Conservation (phyloP, 2,329 filamentous ascomycete genomes). For the Cladosporium sp. region DNA sequence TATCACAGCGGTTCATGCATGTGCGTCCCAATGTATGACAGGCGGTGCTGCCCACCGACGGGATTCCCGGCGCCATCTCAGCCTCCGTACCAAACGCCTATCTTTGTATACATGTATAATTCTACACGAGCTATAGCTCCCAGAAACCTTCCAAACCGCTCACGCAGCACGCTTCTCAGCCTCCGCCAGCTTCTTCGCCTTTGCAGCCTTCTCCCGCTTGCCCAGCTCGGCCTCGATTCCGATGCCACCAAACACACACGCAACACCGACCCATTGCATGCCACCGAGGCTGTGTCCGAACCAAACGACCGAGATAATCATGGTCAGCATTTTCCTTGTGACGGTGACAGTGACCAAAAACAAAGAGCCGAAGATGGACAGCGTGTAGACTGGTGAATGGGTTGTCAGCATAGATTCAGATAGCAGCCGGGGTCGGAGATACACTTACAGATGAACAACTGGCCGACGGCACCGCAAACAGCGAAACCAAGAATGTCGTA, state of each 20-base stretch:
- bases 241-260: conserved; percentile 90
- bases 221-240: conserved; percentile 84
- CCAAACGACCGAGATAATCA: conserved; percentile 92
- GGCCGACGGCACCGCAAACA: conserved; percentile 83
- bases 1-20: no score
- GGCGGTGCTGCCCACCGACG: no score
- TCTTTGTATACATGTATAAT: no score
- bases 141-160: background rate
- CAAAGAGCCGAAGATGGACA: conserved; percentile 86
- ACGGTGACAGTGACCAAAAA: conserved; percentile 95
- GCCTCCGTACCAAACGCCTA: no score
- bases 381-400: conserved; percentile 56
- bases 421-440: background rate
- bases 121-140: no score
- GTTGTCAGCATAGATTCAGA: background rate
- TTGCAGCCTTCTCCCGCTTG: conserved; percentile 75
- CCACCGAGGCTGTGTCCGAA: conserved; percentile 81
- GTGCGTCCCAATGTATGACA: no score
- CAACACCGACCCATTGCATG: conserved; percentile 95
- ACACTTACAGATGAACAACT: conserved; percentile 77
- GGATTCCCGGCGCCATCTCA: no score
- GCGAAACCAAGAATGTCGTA: conserved; percentile 88
- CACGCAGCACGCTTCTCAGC: conserved; percentile 11
- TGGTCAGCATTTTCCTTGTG: conserved; percentile 98
- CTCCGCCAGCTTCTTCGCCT: conserved; percentile 50